Evolutionary conservation across 2,329 filamentous ascomycete genomes (phyloP), one percentile per base, ranked within the genome.

Genomic region (Microdochium bolleyi): DNA sequence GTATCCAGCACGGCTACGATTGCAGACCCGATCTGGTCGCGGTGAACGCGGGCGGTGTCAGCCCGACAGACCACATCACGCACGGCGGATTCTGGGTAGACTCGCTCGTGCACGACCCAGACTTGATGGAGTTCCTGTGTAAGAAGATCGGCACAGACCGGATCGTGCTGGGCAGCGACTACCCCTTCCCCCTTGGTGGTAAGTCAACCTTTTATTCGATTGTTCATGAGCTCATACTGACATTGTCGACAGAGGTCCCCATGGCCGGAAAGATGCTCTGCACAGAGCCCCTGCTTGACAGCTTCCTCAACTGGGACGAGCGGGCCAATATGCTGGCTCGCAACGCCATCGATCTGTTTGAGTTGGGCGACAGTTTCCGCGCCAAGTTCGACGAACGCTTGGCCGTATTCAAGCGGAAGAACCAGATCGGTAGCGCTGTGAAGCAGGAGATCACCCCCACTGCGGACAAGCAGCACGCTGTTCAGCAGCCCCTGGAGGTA

Each of bases 11-110:
- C 41, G 67, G 66, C 0, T 68, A 63, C 50, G 62, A 67, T 52
- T 69, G 66, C 52, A 59, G 67, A 9, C 65, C 67, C 21, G 67
- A 69, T 52, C 53, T 69, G 50, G 64, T 69, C 8, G 67, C 67
- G 8, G 54, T 57, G 10, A 51, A 62, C 13, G 60, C 66, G 1
- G 60, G 55, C 2, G 65, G 65, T 2, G 55, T 66, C 19, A 63
- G 61, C 16, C 65, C 66, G 1, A 63, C 60, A 22, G 55, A 64
- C 19, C 64, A 68, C 49, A 59, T 67, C 3, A 55, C 55, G 16
- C 56, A 56, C 5, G 61, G 60, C 1, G 58, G 57, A 9, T 63
- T 69, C 37, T 69, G 64, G 62, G 63, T 69, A 41, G 67, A 69
- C 50, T 66, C 64, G 16, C 51, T 69, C 46, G 60, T 67, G 25